Conservation (phyloP, 176 grass and related monocot genomes). For the Paspalum vaginatum region DNA sequence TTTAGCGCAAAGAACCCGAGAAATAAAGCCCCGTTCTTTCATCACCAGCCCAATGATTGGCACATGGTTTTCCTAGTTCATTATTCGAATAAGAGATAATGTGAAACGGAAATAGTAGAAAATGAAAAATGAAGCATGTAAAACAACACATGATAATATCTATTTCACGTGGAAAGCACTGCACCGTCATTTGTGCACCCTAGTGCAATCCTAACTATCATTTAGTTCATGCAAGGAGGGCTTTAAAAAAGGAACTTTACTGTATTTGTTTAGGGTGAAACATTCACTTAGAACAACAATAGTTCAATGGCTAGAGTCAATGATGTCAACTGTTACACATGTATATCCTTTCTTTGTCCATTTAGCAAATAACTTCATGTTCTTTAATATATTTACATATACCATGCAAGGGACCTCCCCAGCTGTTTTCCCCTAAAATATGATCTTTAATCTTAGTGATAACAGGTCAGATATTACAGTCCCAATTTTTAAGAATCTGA, state of each 20-base stretch:
- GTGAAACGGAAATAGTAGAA: constrained; percentile 42
- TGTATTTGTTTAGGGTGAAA: background rate
- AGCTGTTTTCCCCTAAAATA: background rate
- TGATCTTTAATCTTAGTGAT: background rate
- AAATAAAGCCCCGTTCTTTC: constrained; percentile 90
- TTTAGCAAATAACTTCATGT: background rate
- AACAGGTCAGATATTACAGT: background rate
- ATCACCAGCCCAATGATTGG: constrained; percentile 92
- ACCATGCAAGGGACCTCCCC: background rate
- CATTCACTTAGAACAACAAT: background rate
- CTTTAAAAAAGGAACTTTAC: background rate
- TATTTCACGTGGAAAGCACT: constrained; percentile 7
- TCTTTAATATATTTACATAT: background rate
- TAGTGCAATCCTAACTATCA: background rate
- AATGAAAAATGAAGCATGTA: constrained; percentile 30
- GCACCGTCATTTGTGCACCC: background rate
- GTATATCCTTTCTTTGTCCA: background rate
- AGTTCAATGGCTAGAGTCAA: constrained; percentile 8
- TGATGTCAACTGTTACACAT: background rate
- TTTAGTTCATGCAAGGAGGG: background rate
- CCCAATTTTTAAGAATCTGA: background rate
- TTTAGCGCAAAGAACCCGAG: constrained; percentile 81
- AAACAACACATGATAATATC: constrained; percentile 18
- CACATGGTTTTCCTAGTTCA: constrained; percentile 81
- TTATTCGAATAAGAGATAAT: constrained; percentile 57